Evolutionary conservation across 1,139 yeast species (phyloP), one percentile per base, ranked within the genome.

Genomic region (Kurtzmaniella natalensis): DNA sequence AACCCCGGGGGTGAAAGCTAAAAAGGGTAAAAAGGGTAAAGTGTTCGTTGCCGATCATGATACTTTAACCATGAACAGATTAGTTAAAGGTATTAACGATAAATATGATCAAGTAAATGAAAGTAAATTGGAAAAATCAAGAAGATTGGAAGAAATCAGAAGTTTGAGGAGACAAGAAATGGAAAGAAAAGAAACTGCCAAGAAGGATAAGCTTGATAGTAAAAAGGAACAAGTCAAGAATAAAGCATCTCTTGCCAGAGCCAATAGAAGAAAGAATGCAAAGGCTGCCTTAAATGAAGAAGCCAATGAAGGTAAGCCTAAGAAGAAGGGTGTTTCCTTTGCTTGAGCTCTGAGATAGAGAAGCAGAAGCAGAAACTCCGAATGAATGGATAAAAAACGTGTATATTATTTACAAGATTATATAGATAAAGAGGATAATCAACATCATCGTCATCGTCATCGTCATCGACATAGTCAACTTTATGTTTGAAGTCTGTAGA

Each of bases 1-100:
- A 28, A 75, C 78, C 32, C 96, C 97, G 0, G 96, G 95, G 30
- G 87, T 85, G 7, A 79, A 83, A 47, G 70, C 69, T 32, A 75
- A 75, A 47, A 72, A 72, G 41, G 96, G 96, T 35, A 92, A 89
- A 60, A 92, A 89, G 63, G 97, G 97, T 34, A 92, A 92, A 66
- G 82, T 81, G 50, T 88, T 89, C 57, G 81, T 88, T 19, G 83
- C 64, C 33, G 94, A 85, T 52, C 69, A 76, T 42, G 92, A 85
- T 51, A 58, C 78, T 22, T 62, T 84, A 49, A 72, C 77, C 32
- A 48, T 81, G 53, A 75, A 70, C 42, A 71, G 94, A 57, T 70
- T 92, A 43, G 78, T 88, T 34, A 80, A 78, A 48, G 76, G 83
- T 21, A 88, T 92, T 34, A 87, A 88, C 47, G 95, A 88, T 51